These are phyloP conservation scores for Tolypocladium tundrense DNA, from an alignment of 2,329 filamentous ascomycete genomes.

Conservation along the genomic window DNA sequence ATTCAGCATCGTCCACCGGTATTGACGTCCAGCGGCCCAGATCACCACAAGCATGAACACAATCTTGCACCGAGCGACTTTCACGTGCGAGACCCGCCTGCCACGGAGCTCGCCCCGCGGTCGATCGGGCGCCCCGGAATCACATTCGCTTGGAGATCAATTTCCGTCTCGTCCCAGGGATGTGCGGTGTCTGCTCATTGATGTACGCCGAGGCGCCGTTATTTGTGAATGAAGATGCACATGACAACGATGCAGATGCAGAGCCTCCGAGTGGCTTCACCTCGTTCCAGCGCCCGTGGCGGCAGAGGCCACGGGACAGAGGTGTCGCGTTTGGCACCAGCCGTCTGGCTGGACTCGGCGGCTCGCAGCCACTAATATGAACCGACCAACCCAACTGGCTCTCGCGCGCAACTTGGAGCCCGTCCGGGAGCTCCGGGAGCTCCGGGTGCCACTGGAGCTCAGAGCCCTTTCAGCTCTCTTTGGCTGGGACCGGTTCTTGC, in stretches of 20 bases:
- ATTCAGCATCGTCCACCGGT: not conserved
- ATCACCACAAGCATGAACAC: not conserved
- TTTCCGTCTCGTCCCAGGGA: not conserved
- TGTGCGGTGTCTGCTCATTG: not conserved
- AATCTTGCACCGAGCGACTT: not conserved
- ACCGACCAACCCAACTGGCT: not conserved
- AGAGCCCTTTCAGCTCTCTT: not conserved
- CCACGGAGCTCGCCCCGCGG: not conserved
- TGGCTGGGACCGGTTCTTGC: not conserved
- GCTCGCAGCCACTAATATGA: not conserved
- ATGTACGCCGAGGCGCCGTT: not conserved
- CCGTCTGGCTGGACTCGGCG: not conserved
- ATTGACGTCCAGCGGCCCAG: not conserved
- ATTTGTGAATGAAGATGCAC: not conserved
- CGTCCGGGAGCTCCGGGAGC: not conserved
- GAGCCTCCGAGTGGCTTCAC: not conserved
- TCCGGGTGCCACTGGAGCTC: not conserved
- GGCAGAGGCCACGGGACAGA: not conserved
- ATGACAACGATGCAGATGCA: not conserved
- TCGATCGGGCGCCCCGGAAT: not conserved
- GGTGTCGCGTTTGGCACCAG: not conserved
- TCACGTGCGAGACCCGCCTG: not conserved
- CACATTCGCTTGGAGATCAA: not conserved
- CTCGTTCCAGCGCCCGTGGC: not conserved
- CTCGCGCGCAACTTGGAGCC: not conserved